Conservation (phyloP, 495 filamentous ascomycete genomes). For the Hyaloscypha hepaticicola region DNA sequence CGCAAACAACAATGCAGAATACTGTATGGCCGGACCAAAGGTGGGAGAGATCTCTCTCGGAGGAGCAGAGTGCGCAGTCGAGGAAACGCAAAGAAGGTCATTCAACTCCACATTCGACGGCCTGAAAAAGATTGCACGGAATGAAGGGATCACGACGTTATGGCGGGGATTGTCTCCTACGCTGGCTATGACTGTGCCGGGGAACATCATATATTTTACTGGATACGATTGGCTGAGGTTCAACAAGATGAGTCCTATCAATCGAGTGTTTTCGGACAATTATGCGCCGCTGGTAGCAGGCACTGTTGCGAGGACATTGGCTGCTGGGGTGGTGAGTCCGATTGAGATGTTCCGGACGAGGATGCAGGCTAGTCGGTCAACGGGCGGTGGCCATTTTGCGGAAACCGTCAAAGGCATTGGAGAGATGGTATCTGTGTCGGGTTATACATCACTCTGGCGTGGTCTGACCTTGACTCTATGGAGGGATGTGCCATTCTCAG, state of each 20-base stretch:
- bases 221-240: constrained; percentile 94
- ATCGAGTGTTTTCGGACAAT: constrained; percentile 55
- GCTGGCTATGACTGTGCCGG: constrained; percentile 88
- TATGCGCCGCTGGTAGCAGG: constrained; percentile 83
- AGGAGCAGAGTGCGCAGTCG: constrained; percentile 71
- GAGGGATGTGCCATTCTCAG: constrained; percentile 96
- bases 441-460: constrained; percentile 86
- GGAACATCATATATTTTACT: constrained; percentile 97
- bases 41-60: constrained; percentile 34
- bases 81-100: constrained; percentile 77
- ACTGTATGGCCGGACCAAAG: constrained; percentile 66
- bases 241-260: constrained; percentile 66
- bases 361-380: constrained; percentile 74
- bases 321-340: constrained; percentile 80
- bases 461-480: constrained; percentile 90
- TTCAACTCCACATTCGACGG: constrained; percentile 92
- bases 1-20: constrained; percentile 79
- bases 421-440: constrained; percentile 74
- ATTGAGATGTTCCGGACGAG: constrained; percentile 95
- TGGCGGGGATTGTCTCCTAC: constrained; percentile 95
- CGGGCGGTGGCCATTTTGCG: constrained; percentile 53
- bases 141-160: constrained; percentile 82
- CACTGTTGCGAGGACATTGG: constrained; percentile 69
- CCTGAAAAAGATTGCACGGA: constrained; percentile 90
- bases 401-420: constrained; percentile 71